phyloP scores from a whole-genome alignment of 208 protist genomes.

The Porcisia hertigi region DNA sequence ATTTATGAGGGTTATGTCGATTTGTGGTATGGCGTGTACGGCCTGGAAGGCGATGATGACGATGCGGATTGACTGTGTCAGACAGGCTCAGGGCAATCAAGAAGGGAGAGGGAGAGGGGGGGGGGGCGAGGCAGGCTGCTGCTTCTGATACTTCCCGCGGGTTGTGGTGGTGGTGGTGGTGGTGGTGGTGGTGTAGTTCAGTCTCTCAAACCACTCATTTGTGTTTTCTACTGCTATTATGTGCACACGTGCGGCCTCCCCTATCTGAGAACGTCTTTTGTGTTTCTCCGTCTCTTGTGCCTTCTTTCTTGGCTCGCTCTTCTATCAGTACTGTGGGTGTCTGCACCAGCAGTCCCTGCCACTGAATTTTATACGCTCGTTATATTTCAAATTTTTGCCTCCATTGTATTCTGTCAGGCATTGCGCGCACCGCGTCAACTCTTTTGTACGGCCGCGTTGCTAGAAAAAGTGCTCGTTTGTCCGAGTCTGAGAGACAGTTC shows the following conservation, averaged over 20 bases:
- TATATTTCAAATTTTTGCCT: not conserved
- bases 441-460: not conserved
- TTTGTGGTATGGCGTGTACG: slow-evolving; percentile 79
- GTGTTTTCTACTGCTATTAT: not conserved
- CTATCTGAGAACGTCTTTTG: not conserved
- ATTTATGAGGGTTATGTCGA: slow-evolving; percentile 81
- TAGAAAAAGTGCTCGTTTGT: not conserved
- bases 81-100: not conserved
- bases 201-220: too few relatives aligned
- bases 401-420: not conserved
- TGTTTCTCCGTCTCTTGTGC: not conserved
- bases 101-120: not conserved
- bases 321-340: not conserved
- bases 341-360: not conserved
- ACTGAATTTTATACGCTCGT: not conserved
- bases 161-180: not conserved
- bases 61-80: slow-evolving; percentile 19
- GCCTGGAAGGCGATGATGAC: slow-evolving; percentile 63
- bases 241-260: not conserved
- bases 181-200: too few relatives aligned
- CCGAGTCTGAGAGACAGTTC: too few relatives aligned
- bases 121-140: not conserved
- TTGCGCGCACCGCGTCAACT: not conserved
- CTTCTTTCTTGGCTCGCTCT: not conserved
- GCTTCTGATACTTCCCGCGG: not conserved